A percentile compares a stretch with the other conserved stretches of the same genome.
phyloP scores from a whole-genome alignment of 352 stramenopile genomes.

The Phytophthora crassamura region DNA sequence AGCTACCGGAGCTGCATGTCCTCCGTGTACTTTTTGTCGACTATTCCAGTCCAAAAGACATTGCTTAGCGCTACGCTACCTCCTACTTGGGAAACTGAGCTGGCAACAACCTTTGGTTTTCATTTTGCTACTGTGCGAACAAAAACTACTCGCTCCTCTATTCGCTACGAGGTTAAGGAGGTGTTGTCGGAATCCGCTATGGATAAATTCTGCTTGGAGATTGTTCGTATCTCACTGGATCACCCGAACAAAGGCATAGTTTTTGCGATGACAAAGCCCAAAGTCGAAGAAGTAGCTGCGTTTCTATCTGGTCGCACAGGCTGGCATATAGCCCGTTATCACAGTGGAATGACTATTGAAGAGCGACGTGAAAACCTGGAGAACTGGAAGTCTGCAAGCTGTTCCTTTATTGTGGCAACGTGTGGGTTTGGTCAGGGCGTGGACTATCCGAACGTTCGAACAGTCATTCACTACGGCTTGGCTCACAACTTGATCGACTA shows the following conservation, averaged over 20 bases:
- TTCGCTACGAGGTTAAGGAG: not conserved
- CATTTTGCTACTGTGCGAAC: not conserved
- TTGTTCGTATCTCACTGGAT: not conserved
- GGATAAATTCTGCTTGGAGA: not conserved
- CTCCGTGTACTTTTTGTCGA: not conserved
- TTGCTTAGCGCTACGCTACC: constrained; percentile 3
- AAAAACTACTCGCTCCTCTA: not conserved
- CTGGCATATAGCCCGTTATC: too few species aligned
- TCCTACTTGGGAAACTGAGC: constrained; percentile 1
- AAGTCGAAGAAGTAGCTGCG: constrained; percentile 2
- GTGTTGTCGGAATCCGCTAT: not conserved
- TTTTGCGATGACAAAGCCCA: not conserved
- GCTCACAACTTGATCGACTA: constrained; percentile 7
- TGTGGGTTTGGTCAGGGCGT: constrained; percentile 7
- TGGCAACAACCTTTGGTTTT: not conserved
- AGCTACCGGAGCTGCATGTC: constrained; percentile 1
- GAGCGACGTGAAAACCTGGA: not conserved
- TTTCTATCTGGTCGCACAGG: too few species aligned
- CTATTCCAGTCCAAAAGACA: constrained; percentile 5
- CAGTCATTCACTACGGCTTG: constrained; percentile 5
- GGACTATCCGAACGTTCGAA: not conserved
- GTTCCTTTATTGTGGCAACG: not conserved
- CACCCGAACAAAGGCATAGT: constrained; percentile 4
- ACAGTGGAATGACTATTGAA: not conserved
- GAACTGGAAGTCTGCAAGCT: not conserved